Conservation (phyloP, 805 yeast genomes). For the Hanseniaspora occidentalis region DNA sequence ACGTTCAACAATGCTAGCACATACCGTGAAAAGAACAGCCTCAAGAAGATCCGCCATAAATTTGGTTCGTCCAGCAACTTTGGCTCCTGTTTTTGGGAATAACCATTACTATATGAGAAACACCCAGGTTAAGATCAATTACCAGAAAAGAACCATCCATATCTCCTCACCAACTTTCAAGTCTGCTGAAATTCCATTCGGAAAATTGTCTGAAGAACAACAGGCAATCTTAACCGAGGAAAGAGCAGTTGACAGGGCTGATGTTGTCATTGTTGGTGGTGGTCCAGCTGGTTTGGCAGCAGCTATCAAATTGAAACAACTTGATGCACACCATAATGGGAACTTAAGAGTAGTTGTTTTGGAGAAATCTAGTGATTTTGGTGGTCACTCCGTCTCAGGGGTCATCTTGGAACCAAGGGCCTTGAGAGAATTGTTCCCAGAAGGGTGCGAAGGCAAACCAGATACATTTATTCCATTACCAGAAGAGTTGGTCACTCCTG, state of each 20-base stretch:
- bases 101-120: too few relatives aligned
- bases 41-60: too few relatives aligned
- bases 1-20: not conserved
- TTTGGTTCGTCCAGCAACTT: too few relatives aligned
- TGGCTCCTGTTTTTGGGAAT: too few relatives aligned
- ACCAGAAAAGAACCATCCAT: not conserved
- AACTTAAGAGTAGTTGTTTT: constrained; percentile 75
- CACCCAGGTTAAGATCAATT: too few relatives aligned
- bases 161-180: not conserved
- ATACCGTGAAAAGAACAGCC: too few relatives aligned
- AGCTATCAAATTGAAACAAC: constrained; percentile 78
- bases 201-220: constrained; percentile 29
- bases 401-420: constrained; percentile 91
- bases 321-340: constrained; percentile 52
- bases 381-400: constrained; percentile 85
- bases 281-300: constrained; percentile 97
- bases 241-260: constrained; percentile 76
- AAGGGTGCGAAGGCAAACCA: constrained; percentile 14
- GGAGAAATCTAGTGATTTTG: constrained; percentile 89
- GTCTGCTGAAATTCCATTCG: constrained; percentile 19
- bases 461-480: constrained; percentile 59
- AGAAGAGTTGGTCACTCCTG: constrained; percentile 59
- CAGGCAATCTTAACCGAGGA: constrained; percentile 41
- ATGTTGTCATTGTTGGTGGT: constrained; percentile 93
- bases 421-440: constrained; percentile 69